Evolutionary conservation across 2,329 filamentous ascomycete species (phyloP).

Genomic region (Hymenoscyphus salicellus): DNA sequence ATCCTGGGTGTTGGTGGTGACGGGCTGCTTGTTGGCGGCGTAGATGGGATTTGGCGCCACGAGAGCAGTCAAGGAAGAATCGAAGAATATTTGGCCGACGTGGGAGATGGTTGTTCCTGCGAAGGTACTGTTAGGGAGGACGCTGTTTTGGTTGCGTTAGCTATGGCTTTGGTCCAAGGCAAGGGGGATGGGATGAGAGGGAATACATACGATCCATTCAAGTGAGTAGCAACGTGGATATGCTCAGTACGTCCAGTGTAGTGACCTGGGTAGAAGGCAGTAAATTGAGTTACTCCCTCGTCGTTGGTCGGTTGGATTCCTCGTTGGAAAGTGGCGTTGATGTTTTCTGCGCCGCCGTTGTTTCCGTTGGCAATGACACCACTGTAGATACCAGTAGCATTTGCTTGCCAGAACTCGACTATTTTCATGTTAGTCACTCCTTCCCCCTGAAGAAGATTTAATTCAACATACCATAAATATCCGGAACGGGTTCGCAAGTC

Average conservation of each 20-base stretch:
- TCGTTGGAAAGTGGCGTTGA: conserved; percentile 42
- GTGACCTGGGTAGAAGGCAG: conserved; percentile 43
- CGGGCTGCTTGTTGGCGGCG: conserved; percentile 44
- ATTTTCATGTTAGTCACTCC: too few species aligned
- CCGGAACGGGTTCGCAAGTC: conserved; percentile 11
- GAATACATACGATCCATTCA: conserved; percentile 27
- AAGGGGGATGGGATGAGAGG: too few species aligned
- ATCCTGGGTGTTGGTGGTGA: conserved; percentile 42
- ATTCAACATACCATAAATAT: conserved; percentile 24
- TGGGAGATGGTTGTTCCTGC: conserved; percentile 51
- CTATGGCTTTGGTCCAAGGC: too few species aligned
- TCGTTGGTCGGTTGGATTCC: conserved; percentile 41
- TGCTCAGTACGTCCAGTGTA: conserved; percentile 45
- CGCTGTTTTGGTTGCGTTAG: conserved; percentile 15
- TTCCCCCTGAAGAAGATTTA: conserved; percentile 45
- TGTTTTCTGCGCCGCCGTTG: conserved; percentile 38
- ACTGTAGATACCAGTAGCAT: conserved; percentile 44
- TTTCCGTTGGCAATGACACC: conserved; percentile 45
- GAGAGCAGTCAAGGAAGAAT: conserved; percentile 52
- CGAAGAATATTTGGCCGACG: conserved; percentile 63
- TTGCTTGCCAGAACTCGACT: conserved; percentile 38
- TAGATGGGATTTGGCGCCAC: conserved; percentile 51
- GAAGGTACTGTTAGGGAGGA: conserved; percentile 45
- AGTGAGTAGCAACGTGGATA: conserved; percentile 48
- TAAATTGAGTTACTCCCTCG: conserved; percentile 42